Percentiles rank a stretch among this genome's conserved stretches.
phyloP scores from a whole-genome alignment of 1,139 yeast genomes.

The Zygosaccharomyces sapae region DNA sequence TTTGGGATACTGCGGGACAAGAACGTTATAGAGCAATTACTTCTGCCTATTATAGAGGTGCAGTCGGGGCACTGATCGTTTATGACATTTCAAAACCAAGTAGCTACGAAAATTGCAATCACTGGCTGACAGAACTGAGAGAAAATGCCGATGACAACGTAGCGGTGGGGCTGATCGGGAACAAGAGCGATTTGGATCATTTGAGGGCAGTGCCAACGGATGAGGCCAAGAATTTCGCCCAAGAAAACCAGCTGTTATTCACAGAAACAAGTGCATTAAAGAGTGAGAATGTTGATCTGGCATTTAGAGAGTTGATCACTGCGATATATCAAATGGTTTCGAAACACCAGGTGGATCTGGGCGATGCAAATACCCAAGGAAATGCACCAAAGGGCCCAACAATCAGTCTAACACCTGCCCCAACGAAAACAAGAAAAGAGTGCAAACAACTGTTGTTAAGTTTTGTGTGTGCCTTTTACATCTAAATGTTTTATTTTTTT shows the following conservation, averaged over 20 bases:
- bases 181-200: slow-evolving; percentile 93
- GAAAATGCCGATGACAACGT: slow-evolving; percentile 97
- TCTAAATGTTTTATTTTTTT: neutral
- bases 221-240: slow-evolving; percentile 92
- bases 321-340: slow-evolving; percentile 91
- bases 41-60: slow-evolving; percentile 95
- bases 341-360: slow-evolving; percentile 78
- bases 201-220: slow-evolving; percentile 96
- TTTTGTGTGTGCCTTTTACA: neutral
- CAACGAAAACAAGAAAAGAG: slow-evolving; percentile 64
- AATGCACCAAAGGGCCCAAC: slow-evolving; percentile 68
- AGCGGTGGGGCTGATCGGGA: slow-evolving; percentile 93
- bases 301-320: slow-evolving; percentile 87
- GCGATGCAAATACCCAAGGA: slow-evolving; percentile 41
- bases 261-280: slow-evolving; percentile 97
- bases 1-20: slow-evolving; percentile 99
- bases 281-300: slow-evolving; percentile 89
- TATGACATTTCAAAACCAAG: slow-evolving; percentile 93
- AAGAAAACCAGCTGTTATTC: slow-evolving; percentile 84
- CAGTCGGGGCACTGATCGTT: slow-evolving; percentile 93
- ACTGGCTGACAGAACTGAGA: slow-evolving; percentile 93
- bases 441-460: slow-evolving; percentile 63
- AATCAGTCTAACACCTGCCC: slow-evolving; percentile 89
- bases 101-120: slow-evolving; percentile 85
- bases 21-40: slow-evolving; percentile 98